Base-by-base conservation (phyloP, 2,329 filamentous ascomycete genomes). In the Aspergillus udagawae region DNA sequence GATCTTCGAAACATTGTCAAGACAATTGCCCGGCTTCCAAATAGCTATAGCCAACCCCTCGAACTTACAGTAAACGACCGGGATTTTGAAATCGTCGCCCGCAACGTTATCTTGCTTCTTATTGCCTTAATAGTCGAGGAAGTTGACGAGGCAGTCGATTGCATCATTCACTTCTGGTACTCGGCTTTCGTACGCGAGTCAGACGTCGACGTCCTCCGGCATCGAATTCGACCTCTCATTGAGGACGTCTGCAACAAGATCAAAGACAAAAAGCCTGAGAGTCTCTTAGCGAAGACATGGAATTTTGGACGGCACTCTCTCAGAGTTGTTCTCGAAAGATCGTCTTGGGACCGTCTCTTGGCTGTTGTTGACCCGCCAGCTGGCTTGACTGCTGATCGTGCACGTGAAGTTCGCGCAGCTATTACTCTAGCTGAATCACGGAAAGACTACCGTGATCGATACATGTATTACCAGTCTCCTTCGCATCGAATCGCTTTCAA, bases 91-190 rank as follows among this genome's bases (percentile, higher is more conserved):
- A 59, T 79, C n/a, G 75, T 76, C 0, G 70, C 70, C 1, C 68
- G 77, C 1, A 80, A 79, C 56, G 57, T 58, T 12, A 72, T 78
- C 4, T 54, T 81, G 14, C 65, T 80, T 0, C 68, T 81, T 3
- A 54, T 74, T 3, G 69, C 69, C 0, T 54, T 71, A 7, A 4
- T 32, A 12, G 10, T 32, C 0, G 29, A 32, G 10, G 58, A 69
- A 0, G 44, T 59, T 0, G 57, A 67, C 0, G 56, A 58, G 5
- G 70, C 69, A 0, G 59, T 65, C 2, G 67, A 70, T 0, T 66
- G 65, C 17, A 77, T 79, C 48, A 59, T 78, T 1, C 77, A 80
- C 61, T 8, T 79, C 3, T 81, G 78, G 78, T 81, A 80, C 63
- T 82, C 78, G 0, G 73, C 74, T 1, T 52, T 72, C 3, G 21